phyloP scores from a whole-genome alignment of 2,329 filamentous ascomycete species.

The Ceratocystis variospora region DNA sequence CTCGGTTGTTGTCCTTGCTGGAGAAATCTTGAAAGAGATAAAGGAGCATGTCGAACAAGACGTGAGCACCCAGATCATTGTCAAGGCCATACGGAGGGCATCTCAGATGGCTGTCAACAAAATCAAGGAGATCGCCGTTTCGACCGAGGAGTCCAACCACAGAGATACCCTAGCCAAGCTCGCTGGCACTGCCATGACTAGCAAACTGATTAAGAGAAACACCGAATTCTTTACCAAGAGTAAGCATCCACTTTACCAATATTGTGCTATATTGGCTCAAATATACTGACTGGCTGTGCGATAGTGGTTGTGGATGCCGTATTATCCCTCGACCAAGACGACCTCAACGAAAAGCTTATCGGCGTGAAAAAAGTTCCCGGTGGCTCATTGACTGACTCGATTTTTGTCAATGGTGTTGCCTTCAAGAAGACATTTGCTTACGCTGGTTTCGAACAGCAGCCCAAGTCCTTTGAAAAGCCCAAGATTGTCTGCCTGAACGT shows the following conservation, averaged over 20 bases:
- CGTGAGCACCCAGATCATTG: conserved; percentile 91
- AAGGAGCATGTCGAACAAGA: conserved; percentile 94
- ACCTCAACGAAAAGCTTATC: conserved; percentile 95
- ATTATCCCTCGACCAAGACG: conserved; percentile 85
- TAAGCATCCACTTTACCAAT: conserved; percentile 26
- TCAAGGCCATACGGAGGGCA: conserved; percentile 85
- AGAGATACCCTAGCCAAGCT: conserved; percentile 80
- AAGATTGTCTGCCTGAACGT: conserved; percentile 97
- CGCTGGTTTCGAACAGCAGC: conserved; percentile 97
- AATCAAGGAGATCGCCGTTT: conserved; percentile 91
- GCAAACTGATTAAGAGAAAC: conserved; percentile 97
- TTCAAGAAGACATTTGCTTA: conserved; percentile 99
- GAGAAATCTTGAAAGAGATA: conserved; percentile 92
- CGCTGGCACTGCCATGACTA: conserved; percentile 94
- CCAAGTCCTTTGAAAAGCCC: conserved; percentile 84
- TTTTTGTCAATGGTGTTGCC: conserved; percentile 94
- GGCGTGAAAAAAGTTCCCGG: conserved; percentile 97
- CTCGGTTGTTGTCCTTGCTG: conserved; percentile 92
- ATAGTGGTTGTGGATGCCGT: conserved; percentile 96
- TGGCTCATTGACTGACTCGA: conserved; percentile 85
- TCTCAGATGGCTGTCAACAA: conserved; percentile 91
- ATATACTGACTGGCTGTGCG: conserved; percentile 16
- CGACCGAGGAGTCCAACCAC: conserved; percentile 67
- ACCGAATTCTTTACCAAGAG: conserved; percentile 95
- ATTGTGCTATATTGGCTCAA: neutral